Evolutionary conservation across 2,329 filamentous ascomycete genomes (phyloP).

Genomic region (Diaporthe citriasiana): DNA sequence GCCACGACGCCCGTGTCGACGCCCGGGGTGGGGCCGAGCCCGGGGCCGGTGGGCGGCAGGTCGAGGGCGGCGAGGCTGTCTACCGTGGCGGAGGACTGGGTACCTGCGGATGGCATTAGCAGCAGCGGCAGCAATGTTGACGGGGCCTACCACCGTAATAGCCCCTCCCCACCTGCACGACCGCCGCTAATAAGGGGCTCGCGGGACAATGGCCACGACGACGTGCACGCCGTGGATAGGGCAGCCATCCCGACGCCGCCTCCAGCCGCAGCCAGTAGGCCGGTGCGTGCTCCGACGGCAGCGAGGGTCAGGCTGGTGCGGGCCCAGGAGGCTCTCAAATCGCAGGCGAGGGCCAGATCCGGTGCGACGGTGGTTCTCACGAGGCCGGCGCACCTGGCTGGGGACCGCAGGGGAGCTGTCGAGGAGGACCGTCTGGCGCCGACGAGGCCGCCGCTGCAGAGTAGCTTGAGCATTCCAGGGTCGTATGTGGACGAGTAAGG

Average conservation of each 20-base stretch:
- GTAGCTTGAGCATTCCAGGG: constrained; percentile 27
- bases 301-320: constrained; percentile 34
- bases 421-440: not conserved
- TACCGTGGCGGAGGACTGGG: constrained; percentile 25
- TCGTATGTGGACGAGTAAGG: constrained; percentile 29
- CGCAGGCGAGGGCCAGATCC: constrained; percentile 12
- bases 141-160: not conserved
- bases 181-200: constrained; percentile 4
- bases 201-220: not conserved
- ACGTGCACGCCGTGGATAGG: constrained; percentile 11
- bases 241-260: constrained; percentile 29
- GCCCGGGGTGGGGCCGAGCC: not conserved
- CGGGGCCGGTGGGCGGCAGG: not conserved
- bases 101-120: not conserved
- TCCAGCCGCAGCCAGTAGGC: not conserved
- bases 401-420: not conserved
- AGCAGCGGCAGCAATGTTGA: not conserved
- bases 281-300: constrained; percentile 20
- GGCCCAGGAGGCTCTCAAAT: constrained; percentile 39
- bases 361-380: constrained; percentile 31
- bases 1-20: constrained; percentile 33
- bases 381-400: constrained; percentile 27
- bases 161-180: not conserved
- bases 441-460: not conserved
- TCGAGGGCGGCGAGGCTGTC: constrained; percentile 7